Conservation (phyloP, 1,284 basidiomycete species). For the Afroboletus lepidellus region DNA sequence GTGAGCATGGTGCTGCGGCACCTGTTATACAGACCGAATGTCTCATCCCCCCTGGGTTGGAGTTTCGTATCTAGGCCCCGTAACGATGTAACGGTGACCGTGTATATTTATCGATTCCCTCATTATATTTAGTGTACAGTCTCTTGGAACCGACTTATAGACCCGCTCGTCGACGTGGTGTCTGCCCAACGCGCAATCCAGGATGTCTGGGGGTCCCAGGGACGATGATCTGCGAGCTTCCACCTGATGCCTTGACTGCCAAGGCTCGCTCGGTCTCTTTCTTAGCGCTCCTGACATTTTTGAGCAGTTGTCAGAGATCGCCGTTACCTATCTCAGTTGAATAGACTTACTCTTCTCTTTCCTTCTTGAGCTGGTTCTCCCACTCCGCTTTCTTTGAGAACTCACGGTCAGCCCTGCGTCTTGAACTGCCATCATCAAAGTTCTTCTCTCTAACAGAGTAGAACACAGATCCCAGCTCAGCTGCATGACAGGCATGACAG, state of each 20-base stretch:
- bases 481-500: constrained; percentile 39
- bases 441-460: constrained; percentile 95
- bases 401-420: constrained; percentile 78
- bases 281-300: constrained; percentile 52
- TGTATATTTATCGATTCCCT: not conserved
- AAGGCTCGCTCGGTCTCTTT: constrained; percentile 66
- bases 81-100: constrained; percentile 3
- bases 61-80: constrained; percentile 5
- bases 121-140: not conserved
- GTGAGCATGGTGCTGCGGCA: constrained; percentile 11
- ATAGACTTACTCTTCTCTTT: constrained; percentile 77
- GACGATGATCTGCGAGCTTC: constrained; percentile 70
- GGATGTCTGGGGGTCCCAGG: constrained; percentile 78
- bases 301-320: constrained; percentile 5
- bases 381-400: constrained; percentile 88
- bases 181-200: constrained; percentile 62
- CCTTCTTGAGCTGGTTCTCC: constrained; percentile 85
- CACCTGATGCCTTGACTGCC: constrained; percentile 55
- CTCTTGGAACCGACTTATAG: constrained; percentile 25
- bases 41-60: not conserved
- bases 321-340: not conserved
- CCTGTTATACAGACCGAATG: not conserved
- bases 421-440: constrained; percentile 80
- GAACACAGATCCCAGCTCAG: constrained; percentile 91
- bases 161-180: constrained; percentile 58